Base-by-base conservation (phyloP, 371 early-diverging fungal species). In the Mucor indicus region DNA sequence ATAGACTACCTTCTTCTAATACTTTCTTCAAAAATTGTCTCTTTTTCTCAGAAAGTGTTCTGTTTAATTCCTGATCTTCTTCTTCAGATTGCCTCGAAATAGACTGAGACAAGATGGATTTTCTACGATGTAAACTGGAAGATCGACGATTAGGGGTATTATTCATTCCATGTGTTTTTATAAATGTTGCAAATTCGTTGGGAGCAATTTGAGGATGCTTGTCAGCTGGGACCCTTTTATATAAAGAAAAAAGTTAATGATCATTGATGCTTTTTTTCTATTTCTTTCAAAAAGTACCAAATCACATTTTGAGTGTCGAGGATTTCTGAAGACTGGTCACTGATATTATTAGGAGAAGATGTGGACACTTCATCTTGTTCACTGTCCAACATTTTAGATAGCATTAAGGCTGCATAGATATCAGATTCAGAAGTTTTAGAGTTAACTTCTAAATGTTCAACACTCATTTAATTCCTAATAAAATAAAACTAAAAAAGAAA, bases 151-250 rank as follows among this genome's bases (percentile, higher is more conserved):
- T 55, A 6, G 57, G 45, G 21, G 48, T 44, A n/a, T n/a, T n/a
- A 37, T 50, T 53, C 11, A 55, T 43, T 9, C 63, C 63, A 36
- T 63, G 63, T 2, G 55, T 49, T 24, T 67, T 42, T 22, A 67
- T 44, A 44, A 63, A 67, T 13, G 60, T 59, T 2, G 60, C 53
- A 60, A 73, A 60, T 54, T 73, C 64, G 38, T 40, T 49, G 21
- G 69, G 57, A 25, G 64, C 67, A 37, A 64, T 62, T 53, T 73
- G 53, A 47, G 67, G 60, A 53, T 64, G 57, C 35, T 66, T 62
- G 36, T 62, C 46, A 51, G 67, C 55, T 20, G 69, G 57, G 21
- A 66, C 58, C 64, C 69, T 64, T 33, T 27, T 13, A 27, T 15
- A 27, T 38, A 38, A 13, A 38, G 6, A 29, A 42, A 17, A 43